Evolutionary conservation across 2,329 filamentous ascomycete species (phyloP), one percentile per base, ranked within the genome.

Genomic region (Fusarium sp.): DNA sequence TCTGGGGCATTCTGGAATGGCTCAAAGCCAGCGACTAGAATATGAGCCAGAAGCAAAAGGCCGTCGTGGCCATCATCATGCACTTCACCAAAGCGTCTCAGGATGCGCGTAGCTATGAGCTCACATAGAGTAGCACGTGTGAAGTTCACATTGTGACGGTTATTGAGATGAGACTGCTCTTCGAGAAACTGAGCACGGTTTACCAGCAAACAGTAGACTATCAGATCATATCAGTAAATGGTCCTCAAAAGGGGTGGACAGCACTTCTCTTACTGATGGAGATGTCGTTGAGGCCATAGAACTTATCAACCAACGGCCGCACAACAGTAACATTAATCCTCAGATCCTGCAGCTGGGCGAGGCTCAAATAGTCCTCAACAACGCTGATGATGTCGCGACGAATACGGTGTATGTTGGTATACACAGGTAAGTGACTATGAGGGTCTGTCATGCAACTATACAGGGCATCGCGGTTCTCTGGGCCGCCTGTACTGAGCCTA

Each of bases 251-350:
- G 32, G 34, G 26, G 51, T 42, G 11, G 15, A 24, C 39, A 15
- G 55, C 26, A 30, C 45, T 30, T 41, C 62, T 77, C 86, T 73
- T 83, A 92, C 91, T 88, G 62, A 95, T 91, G 3, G 93, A 96
- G 44, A 95, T 91, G 83, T 96, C 94, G 67, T 94, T 88, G 66
- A 91, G 87, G 77, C 93, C 91, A 79, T 94, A 96, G 14, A 96
- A 88, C 79, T 94, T 92, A 80, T 96, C 93, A n/a, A 96, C 93
- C 32, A 96, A 84, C 2, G 94, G 94, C 66, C 94, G 89, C 26
- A 96, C 91, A 50, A 96, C 91, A 3, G 92, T 88, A 57, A 94
- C 89, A 79, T 96, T 96, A 86, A 96, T 94, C 66, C 93, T 89
- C 62, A 94, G 91, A 80, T 94, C 93, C 78, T 92, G 89, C 72